Evolutionary conservation across 2,329 filamentous ascomycete genomes (phyloP).

Genomic region (Celoporthe dispersa): DNA sequence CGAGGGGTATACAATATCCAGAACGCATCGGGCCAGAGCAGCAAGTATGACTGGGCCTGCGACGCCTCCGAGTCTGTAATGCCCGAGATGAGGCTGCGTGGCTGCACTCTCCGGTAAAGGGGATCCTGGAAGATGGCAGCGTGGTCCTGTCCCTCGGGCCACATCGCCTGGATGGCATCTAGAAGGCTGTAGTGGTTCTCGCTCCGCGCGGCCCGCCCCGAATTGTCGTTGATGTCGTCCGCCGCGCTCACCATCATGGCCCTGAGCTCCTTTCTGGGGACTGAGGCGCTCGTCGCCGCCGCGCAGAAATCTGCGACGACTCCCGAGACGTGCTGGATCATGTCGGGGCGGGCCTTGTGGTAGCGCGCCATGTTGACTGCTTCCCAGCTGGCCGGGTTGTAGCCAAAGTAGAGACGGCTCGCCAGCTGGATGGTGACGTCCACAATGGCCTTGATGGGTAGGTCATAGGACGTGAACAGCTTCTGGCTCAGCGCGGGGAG

Average conservation of each 20-base stretch:
- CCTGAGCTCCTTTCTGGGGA: neutral
- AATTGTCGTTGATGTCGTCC: conserved; percentile 10
- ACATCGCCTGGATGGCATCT: conserved; percentile 2
- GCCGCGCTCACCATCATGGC: neutral
- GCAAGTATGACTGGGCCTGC: neutral
- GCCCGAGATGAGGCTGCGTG: neutral
- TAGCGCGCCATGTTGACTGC: conserved; percentile 32
- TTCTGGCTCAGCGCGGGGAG: conserved; percentile 26
- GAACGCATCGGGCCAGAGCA: conserved; percentile 11
- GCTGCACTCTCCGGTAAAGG: conserved; percentile 2
- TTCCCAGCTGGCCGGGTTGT: conserved; percentile 32
- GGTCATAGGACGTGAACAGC: conserved; percentile 13
- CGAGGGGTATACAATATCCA: neutral
- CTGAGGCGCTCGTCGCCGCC: neutral
- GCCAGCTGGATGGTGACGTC: conserved; percentile 33
- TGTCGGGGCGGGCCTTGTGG: conserved; percentile 33
- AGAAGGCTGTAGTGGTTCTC: conserved; percentile 11
- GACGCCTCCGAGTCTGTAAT: conserved; percentile 2
- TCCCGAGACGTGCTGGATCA: conserved; percentile 31
- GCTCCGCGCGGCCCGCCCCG: neutral
- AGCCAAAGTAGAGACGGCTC: conserved; percentile 32
- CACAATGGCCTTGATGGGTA: conserved; percentile 30
- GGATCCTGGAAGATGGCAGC: neutral
- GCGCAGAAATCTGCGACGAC: conserved; percentile 31
- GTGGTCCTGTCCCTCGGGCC: neutral